Percentiles rank a stretch among this genome's conserved stretches.
phyloP scores from a whole-genome alignment of 2,329 filamentous ascomycete species.

The Dothistroma pini region DNA sequence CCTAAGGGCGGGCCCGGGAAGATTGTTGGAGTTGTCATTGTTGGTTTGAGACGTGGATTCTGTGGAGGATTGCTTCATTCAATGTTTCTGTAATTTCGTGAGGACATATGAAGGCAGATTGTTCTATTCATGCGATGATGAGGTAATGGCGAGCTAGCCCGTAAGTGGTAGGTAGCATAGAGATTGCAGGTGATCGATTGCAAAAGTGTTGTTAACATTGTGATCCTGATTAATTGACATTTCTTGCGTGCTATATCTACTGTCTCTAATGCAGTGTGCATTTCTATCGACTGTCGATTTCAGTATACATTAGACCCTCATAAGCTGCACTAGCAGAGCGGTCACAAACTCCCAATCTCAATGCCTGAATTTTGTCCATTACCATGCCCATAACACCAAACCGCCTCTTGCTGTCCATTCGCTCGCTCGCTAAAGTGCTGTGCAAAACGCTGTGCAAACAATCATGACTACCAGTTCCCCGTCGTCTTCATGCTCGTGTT shows the following conservation, averaged over 20 bases:
- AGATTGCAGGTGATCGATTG: neutral
- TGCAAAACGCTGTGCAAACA: slow-evolving; percentile 1
- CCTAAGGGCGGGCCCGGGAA: slow-evolving; percentile 5
- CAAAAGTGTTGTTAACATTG: neutral
- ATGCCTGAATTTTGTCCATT: slow-evolving; percentile 8
- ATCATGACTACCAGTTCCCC: neutral
- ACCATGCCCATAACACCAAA: neutral
- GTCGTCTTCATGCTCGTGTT: neutral
- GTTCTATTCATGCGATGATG: neutral
- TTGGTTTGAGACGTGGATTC: neutral
- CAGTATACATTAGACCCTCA: slow-evolving; percentile 17
- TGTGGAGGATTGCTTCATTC: neutral
- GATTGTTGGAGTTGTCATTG: neutral
- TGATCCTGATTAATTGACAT: neutral
- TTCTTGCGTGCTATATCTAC: neutral
- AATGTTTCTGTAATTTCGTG: neutral
- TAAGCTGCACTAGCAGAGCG: slow-evolving; percentile 27
- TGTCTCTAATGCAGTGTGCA: slow-evolving; percentile 6
- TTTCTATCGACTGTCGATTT: neutral
- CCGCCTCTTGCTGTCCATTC: neutral
- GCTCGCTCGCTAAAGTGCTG: slow-evolving; percentile 8
- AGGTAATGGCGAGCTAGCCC: neutral
- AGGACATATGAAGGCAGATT: neutral
- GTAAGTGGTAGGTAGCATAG: neutral
- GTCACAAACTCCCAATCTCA: slow-evolving; percentile 9